Evolutionary conservation across 352 stramenopile species (phyloP).

Genomic region (Globisporangium middletonii): DNA sequence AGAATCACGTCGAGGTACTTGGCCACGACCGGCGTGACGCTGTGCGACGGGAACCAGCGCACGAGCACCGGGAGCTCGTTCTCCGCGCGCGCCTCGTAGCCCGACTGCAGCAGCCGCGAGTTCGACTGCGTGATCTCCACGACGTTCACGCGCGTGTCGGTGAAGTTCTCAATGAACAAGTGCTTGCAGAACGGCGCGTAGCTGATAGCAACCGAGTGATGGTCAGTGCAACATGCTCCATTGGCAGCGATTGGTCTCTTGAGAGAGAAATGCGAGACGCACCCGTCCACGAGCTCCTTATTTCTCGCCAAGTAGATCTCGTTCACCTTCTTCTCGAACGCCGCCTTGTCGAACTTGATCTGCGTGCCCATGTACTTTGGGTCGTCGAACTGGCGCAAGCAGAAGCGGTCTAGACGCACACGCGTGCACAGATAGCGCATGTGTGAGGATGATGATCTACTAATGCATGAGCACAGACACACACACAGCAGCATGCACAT

Average conservation of each 20-base stretch:
- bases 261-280: not conserved
- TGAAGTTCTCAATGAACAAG: constrained; percentile 96
- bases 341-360: constrained; percentile 61
- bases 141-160: constrained; percentile 80
- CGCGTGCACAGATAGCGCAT: not conserved
- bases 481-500: not conserved
- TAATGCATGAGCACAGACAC: not conserved
- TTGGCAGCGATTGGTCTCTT: no score
- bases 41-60: constrained; percentile 91
- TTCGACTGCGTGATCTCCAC: constrained; percentile 94
- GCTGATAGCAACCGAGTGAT: constrained; percentile 22
- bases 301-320: constrained; percentile 61
- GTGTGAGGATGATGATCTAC: not conserved
- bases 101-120: constrained; percentile 86
- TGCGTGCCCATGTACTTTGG: constrained; percentile 68
- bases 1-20: constrained; percentile 98
- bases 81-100: constrained; percentile 91
- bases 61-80: constrained; percentile 93
- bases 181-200: constrained; percentile 99
- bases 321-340: constrained; percentile 81
- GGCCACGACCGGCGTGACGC: constrained; percentile 79
- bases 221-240: not conserved
- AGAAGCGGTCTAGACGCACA: constrained; percentile 54
- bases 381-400: constrained; percentile 82
- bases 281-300: constrained; percentile 72